phyloP scores from a whole-genome alignment of 2,329 filamentous ascomycete genomes.

The Rhexocercosporidium sp. region DNA sequence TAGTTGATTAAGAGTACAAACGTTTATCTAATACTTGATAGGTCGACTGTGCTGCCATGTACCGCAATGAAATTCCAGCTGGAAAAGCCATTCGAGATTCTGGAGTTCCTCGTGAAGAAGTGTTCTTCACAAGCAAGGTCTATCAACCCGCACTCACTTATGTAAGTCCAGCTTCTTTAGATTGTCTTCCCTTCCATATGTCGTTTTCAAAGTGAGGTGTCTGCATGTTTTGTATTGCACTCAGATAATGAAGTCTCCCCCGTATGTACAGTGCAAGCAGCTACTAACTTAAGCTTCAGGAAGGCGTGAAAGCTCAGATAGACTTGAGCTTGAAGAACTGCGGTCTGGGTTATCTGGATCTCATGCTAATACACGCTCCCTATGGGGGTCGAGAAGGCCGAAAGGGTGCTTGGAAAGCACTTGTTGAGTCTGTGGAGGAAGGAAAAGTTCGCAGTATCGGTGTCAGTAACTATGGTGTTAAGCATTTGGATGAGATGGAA shows the following conservation, averaged over 20 bases:
- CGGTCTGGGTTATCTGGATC: conserved; percentile 69
- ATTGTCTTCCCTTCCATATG: too few relatives aligned
- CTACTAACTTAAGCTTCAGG: conserved; percentile 28
- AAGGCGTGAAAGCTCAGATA: conserved; percentile 67
- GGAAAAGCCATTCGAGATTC: conserved; percentile 57
- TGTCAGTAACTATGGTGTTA: conserved; percentile 69
- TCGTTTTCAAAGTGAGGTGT: too few relatives aligned
- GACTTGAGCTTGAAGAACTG: conserved; percentile 62
- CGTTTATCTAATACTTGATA: conserved; percentile 31
- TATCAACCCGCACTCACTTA: conserved; percentile 61
- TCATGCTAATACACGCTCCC: conserved; percentile 65
- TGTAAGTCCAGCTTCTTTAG: conserved; percentile 5
- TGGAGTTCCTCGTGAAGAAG: conserved; percentile 55
- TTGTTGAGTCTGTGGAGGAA: conserved; percentile 66
- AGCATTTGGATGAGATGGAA: conserved; percentile 66
- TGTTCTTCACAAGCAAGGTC: conserved; percentile 70
- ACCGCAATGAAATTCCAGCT: conserved; percentile 62
- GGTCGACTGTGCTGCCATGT: conserved; percentile 63
- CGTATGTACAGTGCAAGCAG: too few relatives aligned
- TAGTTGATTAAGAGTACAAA: background rate
- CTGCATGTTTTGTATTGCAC: background rate
- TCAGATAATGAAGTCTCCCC: background rate
- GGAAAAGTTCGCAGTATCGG: conserved; percentile 67
- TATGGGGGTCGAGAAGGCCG: conserved; percentile 61
- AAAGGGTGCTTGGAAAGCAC: conserved; percentile 65